These are phyloP conservation scores for Curvularia hawaiiensis DNA, from an alignment of 2,329 filamentous ascomycete species.

Conservation along the genomic window DNA sequence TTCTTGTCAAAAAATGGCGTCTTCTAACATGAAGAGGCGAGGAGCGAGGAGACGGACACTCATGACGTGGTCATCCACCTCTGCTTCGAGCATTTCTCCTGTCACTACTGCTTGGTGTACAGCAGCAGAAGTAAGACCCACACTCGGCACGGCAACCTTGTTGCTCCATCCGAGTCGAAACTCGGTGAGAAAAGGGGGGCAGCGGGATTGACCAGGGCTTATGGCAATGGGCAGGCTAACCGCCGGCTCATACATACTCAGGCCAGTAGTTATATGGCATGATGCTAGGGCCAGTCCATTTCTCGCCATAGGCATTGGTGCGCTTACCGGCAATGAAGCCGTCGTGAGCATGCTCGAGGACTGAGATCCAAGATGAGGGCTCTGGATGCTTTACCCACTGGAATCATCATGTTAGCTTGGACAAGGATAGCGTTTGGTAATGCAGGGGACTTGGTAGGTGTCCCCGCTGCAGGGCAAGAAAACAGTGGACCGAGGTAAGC, in stretches of 20 bases:
- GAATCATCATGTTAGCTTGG: conserved; percentile 24
- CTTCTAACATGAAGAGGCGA: background rate
- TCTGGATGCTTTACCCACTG: conserved; percentile 63
- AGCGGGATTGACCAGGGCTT: conserved; percentile 4
- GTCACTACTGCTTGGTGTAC: background rate
- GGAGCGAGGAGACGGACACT: background rate
- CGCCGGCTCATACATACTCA: conserved; percentile 52
- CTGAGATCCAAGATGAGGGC: conserved; percentile 61
- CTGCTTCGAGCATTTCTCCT: background rate
- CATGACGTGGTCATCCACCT: background rate
- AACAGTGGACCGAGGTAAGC: background rate
- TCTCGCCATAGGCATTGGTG: conserved; percentile 60
- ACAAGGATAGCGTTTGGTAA: conserved; percentile 5
- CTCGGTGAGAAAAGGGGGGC: conserved; percentile 9
- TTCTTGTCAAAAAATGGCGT: background rate
- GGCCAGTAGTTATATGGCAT: conserved; percentile 57
- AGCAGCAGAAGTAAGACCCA: background rate
- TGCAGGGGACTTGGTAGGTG: background rate
- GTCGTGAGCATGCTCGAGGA: conserved; percentile 60
- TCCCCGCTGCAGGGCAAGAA: conserved; percentile 10
- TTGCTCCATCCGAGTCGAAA: conserved; percentile 14
- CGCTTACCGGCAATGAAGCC: conserved; percentile 58
- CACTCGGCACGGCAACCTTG: conserved; percentile 28
- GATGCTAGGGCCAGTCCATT: conserved; percentile 57
- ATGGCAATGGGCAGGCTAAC: background rate